Evolutionary conservation across 2,329 filamentous ascomycete species (phyloP), one percentile per base, ranked within the genome.

Genomic region (Arthrocladium fulminans): DNA sequence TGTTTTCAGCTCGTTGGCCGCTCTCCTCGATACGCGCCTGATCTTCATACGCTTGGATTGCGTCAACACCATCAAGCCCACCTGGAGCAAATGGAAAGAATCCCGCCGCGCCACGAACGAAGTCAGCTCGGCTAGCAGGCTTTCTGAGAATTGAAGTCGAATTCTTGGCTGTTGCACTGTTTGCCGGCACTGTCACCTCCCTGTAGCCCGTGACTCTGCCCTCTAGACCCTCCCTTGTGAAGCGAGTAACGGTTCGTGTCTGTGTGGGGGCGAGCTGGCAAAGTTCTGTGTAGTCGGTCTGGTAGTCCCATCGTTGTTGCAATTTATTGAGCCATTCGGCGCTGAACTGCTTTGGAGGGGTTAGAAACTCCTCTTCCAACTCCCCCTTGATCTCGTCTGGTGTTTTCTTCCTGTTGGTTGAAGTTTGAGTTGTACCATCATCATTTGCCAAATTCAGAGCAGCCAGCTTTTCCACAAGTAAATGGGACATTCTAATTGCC

Each of bases 1-100:
- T 67, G 38, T 55, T 67, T 52, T 58, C 63, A 46, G 56, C 50
- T 29, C 62, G 57, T 25, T 63, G 59, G 45, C 62, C 59, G 30
- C 76, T 74, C 30, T 73, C 71, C 42, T 76, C 72, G 15, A 83
- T 52, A 45, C 66, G 72, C 29, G 80, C 73, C 59, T 90, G 82
- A 42, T 88, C 85, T 63, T 96, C 90, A 45, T 88, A 73, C 3
- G 86, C 86, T 23, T 89, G 88, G 8, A 88, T 83, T 2, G 86
- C 85, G 64, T 94, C 86, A 19, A 96, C 84, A 1, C 82, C 81
- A 52, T 96, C 89, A 12, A 97, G 68, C 1, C 92, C 92, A 48
- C 89, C 89, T 0, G 90, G 90, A 0, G 88, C 84, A 67, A 97
- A 96, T 0, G 90, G 90, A 51, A 95, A 94, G 69, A 94, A 96